Conservation (phyloP, 306 rosid species). For the Ormosia emarginata region DNA sequence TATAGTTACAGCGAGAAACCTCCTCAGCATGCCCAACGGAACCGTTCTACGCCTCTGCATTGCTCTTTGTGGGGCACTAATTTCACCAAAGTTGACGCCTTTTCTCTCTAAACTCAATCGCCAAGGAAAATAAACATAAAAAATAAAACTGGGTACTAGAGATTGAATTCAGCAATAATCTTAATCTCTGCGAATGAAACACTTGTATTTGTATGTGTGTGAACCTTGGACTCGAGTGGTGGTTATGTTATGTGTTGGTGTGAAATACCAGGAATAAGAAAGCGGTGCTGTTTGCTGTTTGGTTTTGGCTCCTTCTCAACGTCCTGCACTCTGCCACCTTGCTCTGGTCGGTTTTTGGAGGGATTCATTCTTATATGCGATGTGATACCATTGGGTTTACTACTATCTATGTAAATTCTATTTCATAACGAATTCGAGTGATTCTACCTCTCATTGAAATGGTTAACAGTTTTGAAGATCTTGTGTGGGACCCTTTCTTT, state of each 20-base stretch:
- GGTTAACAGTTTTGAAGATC: background rate
- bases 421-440: background rate
- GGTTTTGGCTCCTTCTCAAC: conserved; percentile 11
- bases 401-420: background rate
- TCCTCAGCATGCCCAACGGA: conserved; percentile 47
- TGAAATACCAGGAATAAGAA: background rate
- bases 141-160: background rate
- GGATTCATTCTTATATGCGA: background rate
- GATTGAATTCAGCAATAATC: background rate
- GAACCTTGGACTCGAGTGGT: background rate
- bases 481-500: background rate
- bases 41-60: conserved; percentile 66
- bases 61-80: background rate
- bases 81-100: background rate
- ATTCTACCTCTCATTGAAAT: background rate
- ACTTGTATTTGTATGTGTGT: background rate
- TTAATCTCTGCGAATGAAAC: background rate
- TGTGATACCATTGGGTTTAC: background rate
- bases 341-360: background rate
- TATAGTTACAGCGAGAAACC: conserved; percentile 59
- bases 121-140: background rate
- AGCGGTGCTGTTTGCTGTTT: conserved; percentile 8
- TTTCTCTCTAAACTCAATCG: background rate
- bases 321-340: background rate
- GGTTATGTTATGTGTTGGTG: too few relatives aligned